These are phyloP conservation scores for Holtermanniella nyarrowii DNA, from an alignment of 768 basidiomycete species.

Conservation along the genomic window DNA sequence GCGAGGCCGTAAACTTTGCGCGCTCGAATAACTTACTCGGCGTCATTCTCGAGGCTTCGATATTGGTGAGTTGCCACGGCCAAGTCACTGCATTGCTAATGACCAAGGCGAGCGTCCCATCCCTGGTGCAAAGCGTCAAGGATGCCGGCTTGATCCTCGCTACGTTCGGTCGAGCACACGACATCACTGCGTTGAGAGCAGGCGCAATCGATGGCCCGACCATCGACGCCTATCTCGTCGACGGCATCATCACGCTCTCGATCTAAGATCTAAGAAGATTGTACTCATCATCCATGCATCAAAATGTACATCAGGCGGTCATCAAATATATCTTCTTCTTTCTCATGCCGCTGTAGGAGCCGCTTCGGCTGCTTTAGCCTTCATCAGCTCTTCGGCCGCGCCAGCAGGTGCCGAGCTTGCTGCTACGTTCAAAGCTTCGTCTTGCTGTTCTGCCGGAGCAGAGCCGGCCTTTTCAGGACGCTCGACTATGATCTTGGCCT, in stretches of 20 bases:
- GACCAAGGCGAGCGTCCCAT: constrained; percentile 72
- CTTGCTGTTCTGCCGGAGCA: neutral
- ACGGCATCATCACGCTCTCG: constrained; percentile 6
- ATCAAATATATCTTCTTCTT: too few relatives aligned
- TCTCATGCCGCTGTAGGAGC: too few relatives aligned
- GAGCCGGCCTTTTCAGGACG: too few relatives aligned
- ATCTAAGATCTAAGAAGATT: neutral
- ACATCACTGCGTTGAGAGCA: constrained; percentile 33
- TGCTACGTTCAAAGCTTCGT: too few relatives aligned
- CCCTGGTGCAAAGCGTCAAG: constrained; percentile 75
- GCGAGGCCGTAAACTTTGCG: constrained; percentile 86
- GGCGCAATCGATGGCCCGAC: constrained; percentile 27
- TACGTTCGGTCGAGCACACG: constrained; percentile 57
- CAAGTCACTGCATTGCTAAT: neutral
- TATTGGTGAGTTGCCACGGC: constrained; percentile 55
- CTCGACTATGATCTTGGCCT: neutral
- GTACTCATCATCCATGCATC: too few relatives aligned
- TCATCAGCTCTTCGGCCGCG: too few relatives aligned
- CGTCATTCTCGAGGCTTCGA: constrained; percentile 72
- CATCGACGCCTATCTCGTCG: constrained; percentile 31
- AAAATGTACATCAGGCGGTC: too few relatives aligned
- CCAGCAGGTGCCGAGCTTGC: too few relatives aligned
- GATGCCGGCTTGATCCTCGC: constrained; percentile 81
- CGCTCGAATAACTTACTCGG: constrained; percentile 86
- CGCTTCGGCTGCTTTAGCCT: too few relatives aligned